A percentile compares a stretch with the other conserved stretches of the same genome.
phyloP scores from a whole-genome alignment of 1,284 basidiomycete genomes.

The Coniferiporia sulphurascens region DNA sequence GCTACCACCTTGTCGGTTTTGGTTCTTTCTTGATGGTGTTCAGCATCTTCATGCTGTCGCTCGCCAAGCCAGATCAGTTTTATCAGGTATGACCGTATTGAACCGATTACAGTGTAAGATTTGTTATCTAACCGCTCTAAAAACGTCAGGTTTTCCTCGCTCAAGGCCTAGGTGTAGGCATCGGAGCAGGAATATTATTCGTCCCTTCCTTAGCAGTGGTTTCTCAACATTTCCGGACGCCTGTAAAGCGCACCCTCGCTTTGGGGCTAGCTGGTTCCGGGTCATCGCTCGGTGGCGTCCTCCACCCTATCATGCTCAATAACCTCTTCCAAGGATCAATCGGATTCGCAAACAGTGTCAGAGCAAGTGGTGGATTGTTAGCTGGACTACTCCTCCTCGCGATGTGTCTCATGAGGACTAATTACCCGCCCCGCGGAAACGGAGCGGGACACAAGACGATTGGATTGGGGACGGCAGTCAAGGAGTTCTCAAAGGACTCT shows the following conservation, averaged over 20 bases:
- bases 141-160: slow-evolving; percentile 25
- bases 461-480: neutral
- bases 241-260: slow-evolving; percentile 20
- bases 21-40: slow-evolving; percentile 36
- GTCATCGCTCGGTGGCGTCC: slow-evolving; percentile 25
- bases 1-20: slow-evolving; percentile 29
- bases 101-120: neutral
- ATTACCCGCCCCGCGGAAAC: slow-evolving; percentile 5
- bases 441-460: neutral
- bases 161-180: slow-evolving; percentile 22
- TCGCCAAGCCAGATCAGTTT: slow-evolving; percentile 36
- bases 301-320: slow-evolving; percentile 30
- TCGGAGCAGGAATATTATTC: slow-evolving; percentile 19
- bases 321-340: slow-evolving; percentile 21
- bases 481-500: slow-evolving; percentile 4
- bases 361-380: slow-evolving; percentile 26
- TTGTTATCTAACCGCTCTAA: neutral
- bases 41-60: slow-evolving; percentile 41
- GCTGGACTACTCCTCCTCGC: slow-evolving; percentile 24
- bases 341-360: slow-evolving; percentile 27
- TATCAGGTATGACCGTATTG: slow-evolving; percentile 32
- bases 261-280: slow-evolving; percentile 23
- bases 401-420: slow-evolving; percentile 28
- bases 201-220: slow-evolving; percentile 19
- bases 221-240: slow-evolving; percentile 19